phyloP scores from a whole-genome alignment of 345 rosid genomes.

The Firmiana major region DNA sequence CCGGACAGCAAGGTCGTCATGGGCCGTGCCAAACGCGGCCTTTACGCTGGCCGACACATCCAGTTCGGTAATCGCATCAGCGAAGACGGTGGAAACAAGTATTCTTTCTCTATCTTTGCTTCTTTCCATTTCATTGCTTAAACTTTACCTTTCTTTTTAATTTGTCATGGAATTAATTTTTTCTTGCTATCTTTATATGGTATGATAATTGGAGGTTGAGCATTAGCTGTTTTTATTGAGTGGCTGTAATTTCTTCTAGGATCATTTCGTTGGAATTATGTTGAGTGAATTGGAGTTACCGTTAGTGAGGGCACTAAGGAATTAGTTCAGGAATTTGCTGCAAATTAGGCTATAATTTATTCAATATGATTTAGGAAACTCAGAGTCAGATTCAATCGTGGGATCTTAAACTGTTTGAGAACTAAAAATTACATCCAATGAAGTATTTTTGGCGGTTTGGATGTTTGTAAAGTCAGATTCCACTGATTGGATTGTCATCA shows the following conservation, averaged over 20 bases:
- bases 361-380: background rate
- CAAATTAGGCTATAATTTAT: background rate
- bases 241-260: background rate
- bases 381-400: background rate
- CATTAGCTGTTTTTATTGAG: background rate
- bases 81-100: conserved; percentile 97
- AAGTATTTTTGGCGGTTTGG: background rate
- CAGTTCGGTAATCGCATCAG: conserved; percentile 86
- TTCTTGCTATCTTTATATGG: background rate
- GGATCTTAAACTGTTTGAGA: background rate
- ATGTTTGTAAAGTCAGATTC: background rate
- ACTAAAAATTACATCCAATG: background rate
- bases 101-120: conserved; percentile 1
- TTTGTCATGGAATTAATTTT: background rate
- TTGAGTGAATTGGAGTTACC: background rate
- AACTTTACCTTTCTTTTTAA: too few relatives aligned
- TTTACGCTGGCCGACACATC: conserved; percentile 88
- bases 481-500: background rate
- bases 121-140: background rate
- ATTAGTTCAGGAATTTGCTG: background rate
- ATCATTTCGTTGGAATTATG: background rate
- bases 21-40: conserved; percentile 82
- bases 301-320: too few relatives aligned
- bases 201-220: background rate
- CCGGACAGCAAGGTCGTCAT: conserved; percentile 73